Evolutionary conservation across 2,329 filamentous ascomycete genomes (phyloP), one percentile per base, ranked within the genome.

Genomic region (Phyllosticta citriasiana): DNA sequence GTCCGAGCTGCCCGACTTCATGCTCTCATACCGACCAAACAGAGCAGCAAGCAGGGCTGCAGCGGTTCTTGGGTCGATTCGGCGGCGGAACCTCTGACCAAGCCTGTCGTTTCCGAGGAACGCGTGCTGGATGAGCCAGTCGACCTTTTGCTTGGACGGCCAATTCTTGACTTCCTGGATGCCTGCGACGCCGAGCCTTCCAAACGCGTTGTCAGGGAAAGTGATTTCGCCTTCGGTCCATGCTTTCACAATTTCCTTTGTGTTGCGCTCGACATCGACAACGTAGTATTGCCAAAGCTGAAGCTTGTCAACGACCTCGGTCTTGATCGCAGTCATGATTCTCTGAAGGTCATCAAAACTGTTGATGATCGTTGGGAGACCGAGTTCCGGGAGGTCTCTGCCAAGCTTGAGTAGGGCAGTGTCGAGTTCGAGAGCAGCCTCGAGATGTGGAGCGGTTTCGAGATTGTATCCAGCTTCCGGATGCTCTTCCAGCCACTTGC

Each of bases 391-490:
- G n/a, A 90, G 77, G 6, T 85, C 78, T 26, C 80, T 76, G 63
- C 87, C 80, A 69, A 84, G 89, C 58, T 84, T 75, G 58, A 88
- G 72, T n/a, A 97, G 77, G 35, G 85, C 86, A 51, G 80, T 84
- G 69, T 96, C 86, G n/a, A 97, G 79, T 63, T 91, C 88, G 16
- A 96, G 78, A 3, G 84, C 84, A 53, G 83, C 75, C 66, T 82
- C 78, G 50, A 87, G 73, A 79, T 84, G 85, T 9, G 94, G 94
- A 0, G 94, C 92, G 0, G 93, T 97, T 51, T 86, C 86, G 65
- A 96, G 79, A 72, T 95, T 99, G 80, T 99, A 99, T 16, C 94
- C 94, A 53, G 91, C 88, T 68, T 99, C 94, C 0, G 95, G 94
- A 70, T 99, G 93, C 63, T 95, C 88, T 71, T 95, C 82, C 10